phyloP scores from a whole-genome alignment of 83 land plant species.

The Picea abies region DNA sequence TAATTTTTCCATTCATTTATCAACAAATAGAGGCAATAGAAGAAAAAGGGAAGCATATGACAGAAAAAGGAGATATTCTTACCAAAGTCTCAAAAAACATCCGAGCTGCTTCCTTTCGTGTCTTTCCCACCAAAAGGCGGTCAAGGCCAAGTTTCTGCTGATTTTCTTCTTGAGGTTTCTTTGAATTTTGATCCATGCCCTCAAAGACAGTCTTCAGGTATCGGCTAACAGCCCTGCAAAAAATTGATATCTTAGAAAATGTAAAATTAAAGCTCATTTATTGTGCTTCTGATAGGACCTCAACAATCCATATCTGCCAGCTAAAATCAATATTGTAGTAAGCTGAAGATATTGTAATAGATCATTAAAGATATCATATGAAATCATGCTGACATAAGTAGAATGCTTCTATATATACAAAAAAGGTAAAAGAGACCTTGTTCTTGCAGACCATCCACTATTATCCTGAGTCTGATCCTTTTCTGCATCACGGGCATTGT shows the following conservation, averaged over 20 bases:
- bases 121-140: constrained; percentile 53
- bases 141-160: constrained; percentile 47
- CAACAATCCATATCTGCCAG: neutral
- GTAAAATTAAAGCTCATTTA: neutral
- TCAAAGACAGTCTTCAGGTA: constrained; percentile 59
- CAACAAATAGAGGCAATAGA: neutral
- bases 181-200: constrained; percentile 6
- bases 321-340: neutral
- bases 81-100: constrained; percentile 85
- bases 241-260: neutral
- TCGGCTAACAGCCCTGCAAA: constrained; percentile 63
- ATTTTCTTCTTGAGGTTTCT: constrained; percentile 32
- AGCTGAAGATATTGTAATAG: neutral
- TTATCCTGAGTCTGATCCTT: constrained; percentile 41
- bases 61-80: constrained; percentile 17
- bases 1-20: neutral
- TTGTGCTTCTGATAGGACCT: neutral
- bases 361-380: neutral
- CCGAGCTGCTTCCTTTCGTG: constrained; percentile 73
- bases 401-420: neutral
- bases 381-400: neutral
- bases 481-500: constrained; percentile 31
- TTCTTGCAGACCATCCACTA: constrained; percentile 81
- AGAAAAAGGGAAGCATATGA: neutral
- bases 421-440: constrained; percentile 44